Evolutionary conservation across 495 filamentous ascomycete genomes (phyloP), one percentile per base, ranked within the genome.

Genomic region (Daldinia bambusicola): DNA sequence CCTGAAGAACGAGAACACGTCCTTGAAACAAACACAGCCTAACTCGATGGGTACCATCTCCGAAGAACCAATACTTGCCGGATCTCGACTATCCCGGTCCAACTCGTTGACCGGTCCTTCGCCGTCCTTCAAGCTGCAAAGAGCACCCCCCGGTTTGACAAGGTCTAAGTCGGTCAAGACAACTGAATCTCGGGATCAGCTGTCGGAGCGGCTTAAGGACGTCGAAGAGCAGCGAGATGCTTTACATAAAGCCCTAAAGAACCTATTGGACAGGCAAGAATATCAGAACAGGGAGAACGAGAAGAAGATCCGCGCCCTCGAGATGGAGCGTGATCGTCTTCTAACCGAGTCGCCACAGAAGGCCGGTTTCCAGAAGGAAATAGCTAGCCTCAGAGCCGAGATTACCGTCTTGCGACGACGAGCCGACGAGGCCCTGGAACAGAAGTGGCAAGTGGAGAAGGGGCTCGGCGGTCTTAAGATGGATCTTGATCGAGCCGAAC

Each of bases 361-460:
- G 58, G 84, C 89, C 22, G 91, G 92, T 30, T 97, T 96, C 75
- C 89, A 96, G 75, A 86, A 85, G 63, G 95, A 99, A 72, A 92
- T 98, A 14, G 78, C 82, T 2, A 87, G 85, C 64, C 84, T 98
- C 16, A 90, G 93, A 62, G 87, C 91, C 8, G 95, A 99, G 77
- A 91, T 99, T 67, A 92, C 91, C 66, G 85, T 89, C 8, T 88
- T 99, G 52, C 90, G 95, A 32, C 89, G 90, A 61, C 90, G 96
- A 59, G 94, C 96, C 26, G 94, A 98, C 71, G 95, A 99, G 61
- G 96, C 95, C 20, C 84, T 98, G n/a, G 93, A 96, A 72, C 92
- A 94, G 74, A 98, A 98, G 82, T 98, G 91, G 87, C 91, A 95
- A 79, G 95, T 94, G 63, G 95, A 99, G 80, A 97, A 97, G 80